Evolutionary conservation across 73 alveolate genomes (phyloP).

Genomic region (Strombidium stylifer): DNA sequence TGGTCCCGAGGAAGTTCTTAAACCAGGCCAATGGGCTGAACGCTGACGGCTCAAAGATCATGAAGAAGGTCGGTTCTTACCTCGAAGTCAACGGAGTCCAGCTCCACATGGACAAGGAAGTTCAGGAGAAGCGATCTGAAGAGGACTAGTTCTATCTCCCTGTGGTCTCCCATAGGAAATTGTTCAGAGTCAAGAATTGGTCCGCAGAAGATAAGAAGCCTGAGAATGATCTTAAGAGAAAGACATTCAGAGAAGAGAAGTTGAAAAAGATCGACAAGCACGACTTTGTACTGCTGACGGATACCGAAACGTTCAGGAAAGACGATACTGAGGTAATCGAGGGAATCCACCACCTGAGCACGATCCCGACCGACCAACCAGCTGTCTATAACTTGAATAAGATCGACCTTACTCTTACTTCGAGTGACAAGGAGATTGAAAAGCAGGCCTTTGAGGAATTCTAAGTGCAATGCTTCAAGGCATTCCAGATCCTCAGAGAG

Average conservation of each 20-base stretch:
- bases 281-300: background rate
- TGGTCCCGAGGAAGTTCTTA: background rate
- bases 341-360: too few species aligned
- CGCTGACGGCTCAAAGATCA: background rate
- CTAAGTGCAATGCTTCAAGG: conserved; percentile 73
- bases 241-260: background rate
- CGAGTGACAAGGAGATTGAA: conserved; percentile 33
- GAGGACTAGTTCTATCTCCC: too few species aligned
- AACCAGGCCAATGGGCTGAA: background rate
- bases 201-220: background rate
- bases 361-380: too few species aligned
- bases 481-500: conserved; percentile 84
- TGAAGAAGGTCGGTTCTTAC: background rate
- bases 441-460: conserved; percentile 71
- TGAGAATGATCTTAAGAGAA: background rate
- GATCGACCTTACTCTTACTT: background rate
- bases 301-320: background rate
- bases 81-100: background rate
- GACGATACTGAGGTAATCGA: background rate
- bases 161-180: too few species aligned
- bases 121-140: background rate
- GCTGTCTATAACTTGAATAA: too few species aligned
- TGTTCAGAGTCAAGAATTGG: background rate
- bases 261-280: background rate
- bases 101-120: background rate